Percentiles rank a stretch among this genome's conserved stretches.
phyloP scores from a whole-genome alignment of 768 basidiomycete genomes.

The Psilocybe azurescens region DNA sequence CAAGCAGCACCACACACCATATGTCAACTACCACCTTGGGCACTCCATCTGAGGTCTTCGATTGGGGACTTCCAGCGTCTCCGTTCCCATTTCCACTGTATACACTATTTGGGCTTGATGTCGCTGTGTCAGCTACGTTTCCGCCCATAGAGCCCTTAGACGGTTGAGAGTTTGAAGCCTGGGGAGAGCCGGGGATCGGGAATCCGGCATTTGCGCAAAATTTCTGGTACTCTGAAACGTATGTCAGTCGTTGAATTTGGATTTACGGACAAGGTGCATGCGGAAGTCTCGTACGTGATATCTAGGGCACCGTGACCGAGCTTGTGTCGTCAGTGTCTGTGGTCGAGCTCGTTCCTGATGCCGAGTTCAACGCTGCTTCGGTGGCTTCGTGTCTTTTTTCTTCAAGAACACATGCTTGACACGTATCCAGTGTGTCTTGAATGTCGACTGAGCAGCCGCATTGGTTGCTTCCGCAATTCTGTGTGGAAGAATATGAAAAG shows the following conservation, averaged over 20 bases:
- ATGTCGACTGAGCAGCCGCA: background rate
- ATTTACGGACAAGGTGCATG: too few species aligned
- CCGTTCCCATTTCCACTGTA: too few species aligned
- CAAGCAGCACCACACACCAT: too few species aligned
- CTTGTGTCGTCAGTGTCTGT: background rate
- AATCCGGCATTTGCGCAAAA: background rate
- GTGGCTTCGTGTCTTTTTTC: background rate
- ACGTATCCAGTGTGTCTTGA: background rate
- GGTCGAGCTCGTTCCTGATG: too few species aligned
- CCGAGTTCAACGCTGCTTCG: background rate
- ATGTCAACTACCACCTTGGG: too few species aligned
- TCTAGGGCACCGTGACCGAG: background rate
- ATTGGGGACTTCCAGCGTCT: too few species aligned
- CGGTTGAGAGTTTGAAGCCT: background rate
- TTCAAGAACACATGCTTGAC: background rate
- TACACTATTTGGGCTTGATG: too few species aligned
- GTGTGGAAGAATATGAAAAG: background rate
- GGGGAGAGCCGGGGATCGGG: background rate
- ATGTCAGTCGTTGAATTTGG: background rate
- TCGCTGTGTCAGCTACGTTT: too few species aligned
- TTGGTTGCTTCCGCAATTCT: constrained; percentile 2
- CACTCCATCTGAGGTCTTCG: too few species aligned
- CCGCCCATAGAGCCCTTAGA: too few species aligned
- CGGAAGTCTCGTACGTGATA: too few species aligned
- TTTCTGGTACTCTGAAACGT: background rate